Conservation (phyloP, 371 early-diverging fungal genomes). For the Mortierella sp. region DNA sequence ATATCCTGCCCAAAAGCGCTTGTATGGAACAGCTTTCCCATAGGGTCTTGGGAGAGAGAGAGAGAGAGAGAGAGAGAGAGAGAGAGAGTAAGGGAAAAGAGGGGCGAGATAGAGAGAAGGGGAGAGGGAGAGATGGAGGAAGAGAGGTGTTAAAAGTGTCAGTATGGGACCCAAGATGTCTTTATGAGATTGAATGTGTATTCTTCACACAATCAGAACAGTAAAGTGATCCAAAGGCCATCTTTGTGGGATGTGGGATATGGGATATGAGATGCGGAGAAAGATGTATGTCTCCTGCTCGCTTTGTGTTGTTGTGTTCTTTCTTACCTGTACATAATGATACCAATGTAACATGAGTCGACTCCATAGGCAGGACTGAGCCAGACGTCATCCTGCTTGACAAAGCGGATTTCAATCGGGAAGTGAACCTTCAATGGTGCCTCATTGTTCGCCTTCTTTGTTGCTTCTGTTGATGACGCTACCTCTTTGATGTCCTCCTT, state of each 20-base stretch:
- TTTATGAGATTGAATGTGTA: neutral
- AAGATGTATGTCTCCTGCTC: neutral
- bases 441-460: slow-evolving; percentile 6
- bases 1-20: slow-evolving; percentile 82
- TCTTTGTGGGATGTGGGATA: neutral
- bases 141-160: neutral
- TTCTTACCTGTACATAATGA: slow-evolving; percentile 84
- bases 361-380: slow-evolving; percentile 82
- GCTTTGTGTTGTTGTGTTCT: neutral
- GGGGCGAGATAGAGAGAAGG: neutral
- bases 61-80: neutral
- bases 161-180: neutral
- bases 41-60: slow-evolving; percentile 71
- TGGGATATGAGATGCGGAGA: neutral
- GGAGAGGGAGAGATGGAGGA: neutral
- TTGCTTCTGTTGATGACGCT: neutral
- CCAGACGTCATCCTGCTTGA: slow-evolving; percentile 82
- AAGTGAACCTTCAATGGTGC: slow-evolving; percentile 74
- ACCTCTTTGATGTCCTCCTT: neutral
- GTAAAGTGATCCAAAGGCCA: neutral
- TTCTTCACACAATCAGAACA: neutral
- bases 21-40: slow-evolving; percentile 78
- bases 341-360: slow-evolving; percentile 86
- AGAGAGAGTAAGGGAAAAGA: neutral
- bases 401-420: slow-evolving; percentile 88